Conservation (phyloP, 2,329 filamentous ascomycete genomes). For the Parafenestella ontariensis region DNA sequence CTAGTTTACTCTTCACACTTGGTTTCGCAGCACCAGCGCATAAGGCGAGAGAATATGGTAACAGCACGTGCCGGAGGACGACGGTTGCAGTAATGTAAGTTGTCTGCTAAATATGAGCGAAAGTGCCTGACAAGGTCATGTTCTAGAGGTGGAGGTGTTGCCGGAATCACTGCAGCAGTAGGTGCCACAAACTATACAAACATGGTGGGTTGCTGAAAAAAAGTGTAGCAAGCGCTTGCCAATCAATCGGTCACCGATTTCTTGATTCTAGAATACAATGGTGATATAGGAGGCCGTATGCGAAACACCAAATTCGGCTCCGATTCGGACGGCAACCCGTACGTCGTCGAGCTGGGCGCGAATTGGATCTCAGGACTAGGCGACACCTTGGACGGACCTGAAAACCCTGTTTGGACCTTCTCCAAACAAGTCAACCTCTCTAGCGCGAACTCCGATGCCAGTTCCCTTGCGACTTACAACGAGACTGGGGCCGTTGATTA, state of each 20-base stretch:
- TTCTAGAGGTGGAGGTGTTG: constrained; percentile 63
- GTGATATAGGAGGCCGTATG: constrained; percentile 68
- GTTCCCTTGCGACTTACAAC: constrained; percentile 66
- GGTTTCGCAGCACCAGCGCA: constrained; percentile 23
- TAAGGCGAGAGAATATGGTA: constrained; percentile 13
- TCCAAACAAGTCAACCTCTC: constrained; percentile 64
- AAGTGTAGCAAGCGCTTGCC: constrained; percentile 61
- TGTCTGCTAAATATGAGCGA: background rate
- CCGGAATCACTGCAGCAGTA: constrained; percentile 68
- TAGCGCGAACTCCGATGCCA: constrained; percentile 66
- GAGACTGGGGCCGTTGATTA: constrained; percentile 63
- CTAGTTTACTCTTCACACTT: constrained; percentile 6
- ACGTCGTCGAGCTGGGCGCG: constrained; percentile 69
- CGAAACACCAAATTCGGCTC: constrained; percentile 65
- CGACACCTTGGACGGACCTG: constrained; percentile 42
- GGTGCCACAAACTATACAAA: constrained; percentile 13
- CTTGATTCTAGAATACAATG: constrained; percentile 69
- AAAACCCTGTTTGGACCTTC: constrained; percentile 70
- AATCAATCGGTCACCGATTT: constrained; percentile 70
- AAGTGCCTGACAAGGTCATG: background rate
- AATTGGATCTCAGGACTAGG: constrained; percentile 67
- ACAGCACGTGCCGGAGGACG: constrained; percentile 41
- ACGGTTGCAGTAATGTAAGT: constrained; percentile 43
- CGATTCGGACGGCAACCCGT: constrained; percentile 58
- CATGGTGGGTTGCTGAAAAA: background rate